Base-by-base conservation (phyloP, 2,329 filamentous ascomycete genomes). In the Colletotrichum gloeosporioides region DNA sequence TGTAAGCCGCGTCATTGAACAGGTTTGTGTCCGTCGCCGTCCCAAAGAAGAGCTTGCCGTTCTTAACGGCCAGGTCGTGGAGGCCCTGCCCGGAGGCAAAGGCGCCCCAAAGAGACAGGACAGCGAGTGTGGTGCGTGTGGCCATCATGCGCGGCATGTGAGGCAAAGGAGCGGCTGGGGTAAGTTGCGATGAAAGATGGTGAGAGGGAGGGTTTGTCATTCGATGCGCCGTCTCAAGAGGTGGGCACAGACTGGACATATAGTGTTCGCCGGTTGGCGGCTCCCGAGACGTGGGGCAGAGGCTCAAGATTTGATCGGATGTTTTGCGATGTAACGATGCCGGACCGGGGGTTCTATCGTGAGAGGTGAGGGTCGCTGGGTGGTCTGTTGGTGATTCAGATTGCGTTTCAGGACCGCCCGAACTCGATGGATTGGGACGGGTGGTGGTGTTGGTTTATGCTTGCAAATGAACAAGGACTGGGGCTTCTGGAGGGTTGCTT, bases 31-130 rank as follows among this genome's bases (percentile, higher is more conserved):
- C 92, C 39, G 92, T 92, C 6, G 92, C 92, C 1, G 91, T 89
- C 67, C 92, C 92, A 71, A 93, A 93, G 85, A 92, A 93, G 76
- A 87, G 80, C 71, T 89, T 85, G 8, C 90, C 91, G 34, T 89
- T 88, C 71, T 87, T 85, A 72, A 88, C 86, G 8, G 90, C 90
- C 18, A 89, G 84, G 39, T 85, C 81, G 79, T 90, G 83, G 8
- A 92, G 86, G 29, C 75, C 75, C 73, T 87, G 85, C 31, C 78
- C 83, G 5, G 80, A 78, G 3, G 27, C 61, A 49, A 69, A 34
- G 22, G 12, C 3, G 12, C 63, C 63, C 34, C 36, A 49, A 0
- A 27, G n/a, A 4, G 63, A 32, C 16, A 68, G 22, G 25, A 68
- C 16, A n/a, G 36, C 12, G 13, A 49, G 27, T 49, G 34, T 22